Conservation (phyloP, 495 filamentous ascomycete species). For the Neurospora hispaniola region DNA sequence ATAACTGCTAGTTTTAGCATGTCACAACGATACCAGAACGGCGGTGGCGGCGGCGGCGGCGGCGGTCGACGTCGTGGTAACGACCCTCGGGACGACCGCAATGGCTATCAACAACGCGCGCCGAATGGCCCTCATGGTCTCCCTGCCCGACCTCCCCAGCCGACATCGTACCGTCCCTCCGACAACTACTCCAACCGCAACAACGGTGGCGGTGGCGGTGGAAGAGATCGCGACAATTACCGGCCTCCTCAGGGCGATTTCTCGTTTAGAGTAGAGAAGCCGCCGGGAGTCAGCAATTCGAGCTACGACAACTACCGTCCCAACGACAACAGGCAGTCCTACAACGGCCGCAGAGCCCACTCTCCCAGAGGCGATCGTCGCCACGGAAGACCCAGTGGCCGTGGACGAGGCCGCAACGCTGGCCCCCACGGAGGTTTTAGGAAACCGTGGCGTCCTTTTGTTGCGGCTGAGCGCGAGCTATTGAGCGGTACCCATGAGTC, state of each 20-base stretch:
- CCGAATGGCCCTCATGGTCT: slow-evolving; percentile 2
- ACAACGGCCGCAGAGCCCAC: not conserved
- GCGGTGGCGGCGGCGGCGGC: not conserved
- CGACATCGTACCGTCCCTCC: not conserved
- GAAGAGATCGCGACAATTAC: slow-evolving; percentile 10
- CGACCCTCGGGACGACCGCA: slow-evolving; percentile 9
- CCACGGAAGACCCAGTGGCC: not conserved
- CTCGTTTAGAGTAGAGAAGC: slow-evolving; percentile 33
- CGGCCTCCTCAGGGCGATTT: slow-evolving; percentile 35
- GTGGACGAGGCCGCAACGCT: not conserved
- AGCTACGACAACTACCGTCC: slow-evolving; percentile 14
- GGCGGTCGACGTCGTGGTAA: not conserved
- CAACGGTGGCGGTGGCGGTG: slow-evolving; percentile 2
- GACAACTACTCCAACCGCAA: not conserved
- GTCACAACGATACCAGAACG: not conserved
- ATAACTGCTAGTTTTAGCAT: not conserved
- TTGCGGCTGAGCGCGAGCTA: slow-evolving; percentile 31
- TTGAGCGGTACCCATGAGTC: slow-evolving; percentile 24
- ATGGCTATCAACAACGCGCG: not conserved
- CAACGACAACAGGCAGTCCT: slow-evolving; percentile 2
- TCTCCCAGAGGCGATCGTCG: not conserved
- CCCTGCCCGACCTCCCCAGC: not conserved
- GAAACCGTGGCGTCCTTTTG: slow-evolving; percentile 11
- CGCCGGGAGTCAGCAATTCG: slow-evolving; percentile 24
- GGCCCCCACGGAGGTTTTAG: not conserved